Conservation (phyloP, 768 basidiomycete genomes). For the Pisolithus microcarpus region DNA sequence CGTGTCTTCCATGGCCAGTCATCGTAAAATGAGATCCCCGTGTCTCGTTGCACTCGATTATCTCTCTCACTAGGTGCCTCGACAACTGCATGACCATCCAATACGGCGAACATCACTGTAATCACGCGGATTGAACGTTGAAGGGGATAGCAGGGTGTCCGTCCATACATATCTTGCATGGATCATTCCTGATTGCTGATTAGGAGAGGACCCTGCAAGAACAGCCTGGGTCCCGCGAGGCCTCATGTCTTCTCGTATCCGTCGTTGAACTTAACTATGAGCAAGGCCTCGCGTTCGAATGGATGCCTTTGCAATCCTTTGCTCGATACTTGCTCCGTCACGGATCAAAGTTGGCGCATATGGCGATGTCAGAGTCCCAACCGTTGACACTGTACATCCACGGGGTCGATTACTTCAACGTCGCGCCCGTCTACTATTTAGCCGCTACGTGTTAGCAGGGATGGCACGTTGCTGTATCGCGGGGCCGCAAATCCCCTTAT, state of each 20-base stretch:
- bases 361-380: too few relatives aligned
- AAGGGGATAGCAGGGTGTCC: not conserved
- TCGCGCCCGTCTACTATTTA: not conserved
- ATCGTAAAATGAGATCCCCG: not conserved
- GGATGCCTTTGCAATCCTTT: not conserved
- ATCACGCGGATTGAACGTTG: conserved; percentile 4
- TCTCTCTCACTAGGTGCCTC: not conserved
- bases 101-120: not conserved
- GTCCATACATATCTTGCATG: conserved; percentile 13
- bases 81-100: not conserved
- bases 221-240: conserved; percentile 11
- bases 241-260: conserved; percentile 1
- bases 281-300: not conserved
- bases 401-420: not conserved
- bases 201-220: conserved; percentile 17
- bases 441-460: not conserved
- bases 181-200: conserved; percentile 1
- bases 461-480: not conserved
- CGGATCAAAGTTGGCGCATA: not conserved
- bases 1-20: too few relatives aligned
- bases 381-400: not conserved
- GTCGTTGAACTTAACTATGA: too few relatives aligned
- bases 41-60: not conserved
- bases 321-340: not conserved
- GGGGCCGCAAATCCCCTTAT: conserved; percentile 14